Conservation (phyloP, 805 yeast genomes). For the Saccharomycopsis fodiens region DNA sequence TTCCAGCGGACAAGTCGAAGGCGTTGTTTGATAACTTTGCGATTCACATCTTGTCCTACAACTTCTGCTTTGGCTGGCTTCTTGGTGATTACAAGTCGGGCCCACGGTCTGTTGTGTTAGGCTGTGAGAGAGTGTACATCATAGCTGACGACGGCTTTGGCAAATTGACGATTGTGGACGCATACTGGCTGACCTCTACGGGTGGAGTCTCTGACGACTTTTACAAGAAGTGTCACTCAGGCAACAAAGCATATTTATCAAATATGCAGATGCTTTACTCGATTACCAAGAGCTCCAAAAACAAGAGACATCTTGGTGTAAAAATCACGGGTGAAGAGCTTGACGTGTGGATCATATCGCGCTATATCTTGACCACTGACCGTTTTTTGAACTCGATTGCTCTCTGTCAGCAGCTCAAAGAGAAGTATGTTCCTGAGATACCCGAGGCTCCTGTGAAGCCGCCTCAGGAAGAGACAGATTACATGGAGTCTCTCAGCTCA, state of each 20-base stretch:
- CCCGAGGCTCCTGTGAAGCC: background rate
- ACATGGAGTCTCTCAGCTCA: slow-evolving; percentile 17
- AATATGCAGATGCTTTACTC: slow-evolving; percentile 52
- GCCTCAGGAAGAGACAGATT: slow-evolving; percentile 3
- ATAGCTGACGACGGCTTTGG: slow-evolving; percentile 56
- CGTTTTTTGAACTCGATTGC: slow-evolving; percentile 15
- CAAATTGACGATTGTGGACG: slow-evolving; percentile 57
- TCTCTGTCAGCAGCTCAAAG: slow-evolving; percentile 14
- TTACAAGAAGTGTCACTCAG: slow-evolving; percentile 40
- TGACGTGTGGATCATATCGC: slow-evolving; percentile 56
- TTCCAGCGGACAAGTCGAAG: slow-evolving; percentile 1
- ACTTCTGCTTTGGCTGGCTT: slow-evolving; percentile 74
- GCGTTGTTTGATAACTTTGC: slow-evolving; percentile 34
- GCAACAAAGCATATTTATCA: slow-evolving; percentile 63
- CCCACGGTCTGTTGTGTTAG: slow-evolving; percentile 68
- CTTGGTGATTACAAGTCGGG: slow-evolving; percentile 33
- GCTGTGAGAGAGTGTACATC: slow-evolving; percentile 68
- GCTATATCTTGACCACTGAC: slow-evolving; percentile 33
- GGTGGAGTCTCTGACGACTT: slow-evolving; percentile 46
- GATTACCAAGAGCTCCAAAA: slow-evolving; percentile 24
- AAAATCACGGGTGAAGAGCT: slow-evolving; percentile 59
- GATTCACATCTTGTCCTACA: slow-evolving; percentile 51
- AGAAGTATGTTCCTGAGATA: slow-evolving; percentile 11
- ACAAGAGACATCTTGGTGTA: slow-evolving; percentile 35
- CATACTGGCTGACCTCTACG: slow-evolving; percentile 64